Evolutionary conservation across 805 yeast species (phyloP).

Genomic region (Priceomyces castillae): DNA sequence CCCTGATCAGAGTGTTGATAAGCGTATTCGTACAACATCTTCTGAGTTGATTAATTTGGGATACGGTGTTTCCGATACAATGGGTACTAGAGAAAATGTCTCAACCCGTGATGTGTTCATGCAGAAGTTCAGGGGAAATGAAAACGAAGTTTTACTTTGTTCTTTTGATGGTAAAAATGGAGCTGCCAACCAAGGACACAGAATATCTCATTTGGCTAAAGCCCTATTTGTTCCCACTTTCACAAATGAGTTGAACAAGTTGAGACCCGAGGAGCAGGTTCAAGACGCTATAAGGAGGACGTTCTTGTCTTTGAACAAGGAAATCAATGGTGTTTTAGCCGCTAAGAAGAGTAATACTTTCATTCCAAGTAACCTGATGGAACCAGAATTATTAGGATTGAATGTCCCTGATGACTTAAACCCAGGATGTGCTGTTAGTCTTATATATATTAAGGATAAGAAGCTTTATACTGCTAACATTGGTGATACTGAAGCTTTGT

Average conservation of each 20-base stretch:
- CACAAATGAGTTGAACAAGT: constrained; percentile 58
- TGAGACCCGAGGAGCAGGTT: constrained; percentile 44
- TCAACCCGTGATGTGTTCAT: constrained; percentile 81
- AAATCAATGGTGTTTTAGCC: constrained; percentile 62
- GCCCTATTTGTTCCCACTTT: constrained; percentile 65
- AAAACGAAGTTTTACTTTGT: constrained; percentile 77
- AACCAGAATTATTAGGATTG: constrained; percentile 41
- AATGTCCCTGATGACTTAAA: constrained; percentile 60
- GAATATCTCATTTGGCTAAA: constrained; percentile 70
- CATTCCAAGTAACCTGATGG: constrained; percentile 32
- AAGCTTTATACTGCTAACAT: constrained; percentile 77
- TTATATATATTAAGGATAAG: constrained; percentile 71
- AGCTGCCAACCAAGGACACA: constrained; percentile 44
- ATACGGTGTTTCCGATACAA: constrained; percentile 87
- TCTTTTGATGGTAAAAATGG: constrained; percentile 79
- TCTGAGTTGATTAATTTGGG: constrained; percentile 72
- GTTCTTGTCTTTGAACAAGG: constrained; percentile 76
- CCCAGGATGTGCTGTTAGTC: constrained; percentile 84
- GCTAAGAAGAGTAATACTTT: constrained; percentile 42
- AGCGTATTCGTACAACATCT: constrained; percentile 88
- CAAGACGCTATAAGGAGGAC: constrained; percentile 80
- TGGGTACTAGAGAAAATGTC: constrained; percentile 65
- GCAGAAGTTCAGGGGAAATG: constrained; percentile 82
- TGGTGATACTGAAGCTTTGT: constrained; percentile 84
- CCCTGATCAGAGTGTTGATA: constrained; percentile 81